A percentile compares a stretch with the other conserved stretches of the same genome.
Conservation (phyloP, 352 stramenopile genomes). For the Globisporangium cylindrosporum region DNA sequence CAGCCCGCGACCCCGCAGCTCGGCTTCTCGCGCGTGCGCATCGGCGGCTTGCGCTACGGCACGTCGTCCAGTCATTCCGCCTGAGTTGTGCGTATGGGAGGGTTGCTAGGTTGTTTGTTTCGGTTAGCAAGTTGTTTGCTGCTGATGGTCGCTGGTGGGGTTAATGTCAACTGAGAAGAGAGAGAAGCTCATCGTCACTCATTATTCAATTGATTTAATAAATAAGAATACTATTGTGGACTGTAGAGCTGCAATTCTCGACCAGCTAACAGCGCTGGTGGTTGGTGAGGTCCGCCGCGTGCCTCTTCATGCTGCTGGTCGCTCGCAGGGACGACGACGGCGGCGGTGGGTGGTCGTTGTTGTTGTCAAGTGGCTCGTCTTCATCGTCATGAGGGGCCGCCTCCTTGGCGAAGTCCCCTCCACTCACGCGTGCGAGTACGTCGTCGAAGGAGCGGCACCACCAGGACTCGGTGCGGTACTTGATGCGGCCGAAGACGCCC, state of each 20-base stretch:
- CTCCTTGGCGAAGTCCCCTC: neutral
- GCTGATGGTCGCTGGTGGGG: no score
- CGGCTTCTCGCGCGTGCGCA: conserved; percentile 47
- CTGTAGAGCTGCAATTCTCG: neutral
- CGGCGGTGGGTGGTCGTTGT: neutral
- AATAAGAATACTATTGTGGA: neutral
- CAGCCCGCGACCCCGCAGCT: conserved; percentile 60
- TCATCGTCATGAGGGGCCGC: neutral
- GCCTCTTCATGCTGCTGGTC: neutral
- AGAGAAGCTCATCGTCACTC: neutral
- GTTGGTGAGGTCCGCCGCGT: neutral
- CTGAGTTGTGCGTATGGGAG: neutral
- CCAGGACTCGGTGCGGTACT: conserved; percentile 82
- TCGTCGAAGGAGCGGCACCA: conserved; percentile 82
- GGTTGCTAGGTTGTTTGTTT: neutral
- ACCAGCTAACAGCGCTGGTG: neutral
- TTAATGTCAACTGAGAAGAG: neutral
- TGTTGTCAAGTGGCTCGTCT: neutral
- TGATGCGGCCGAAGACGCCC: conserved; percentile 63
- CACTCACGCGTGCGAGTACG: conserved; percentile 39
- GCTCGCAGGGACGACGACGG: neutral
- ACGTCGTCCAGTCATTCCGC: conserved; percentile 17
- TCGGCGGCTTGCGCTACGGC: conserved; percentile 27
- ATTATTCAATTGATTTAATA: conserved; percentile 1
- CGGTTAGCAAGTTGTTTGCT: neutral